These are phyloP conservation scores for Podaxis rugospora DNA, from an alignment of 768 basidiomycete species.

Conservation along the genomic window DNA sequence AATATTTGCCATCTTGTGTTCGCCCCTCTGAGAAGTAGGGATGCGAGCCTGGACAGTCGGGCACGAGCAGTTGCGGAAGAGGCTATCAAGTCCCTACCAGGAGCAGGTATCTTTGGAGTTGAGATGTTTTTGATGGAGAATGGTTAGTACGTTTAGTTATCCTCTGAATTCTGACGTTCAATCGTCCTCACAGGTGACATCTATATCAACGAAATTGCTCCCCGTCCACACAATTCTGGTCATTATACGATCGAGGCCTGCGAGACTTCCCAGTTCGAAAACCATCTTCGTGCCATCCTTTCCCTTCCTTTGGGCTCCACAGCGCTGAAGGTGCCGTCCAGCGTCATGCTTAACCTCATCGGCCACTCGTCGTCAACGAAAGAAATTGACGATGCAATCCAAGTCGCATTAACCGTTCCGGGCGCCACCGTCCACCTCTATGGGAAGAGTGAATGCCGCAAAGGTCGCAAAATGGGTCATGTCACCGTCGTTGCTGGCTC, in stretches of 20 bases:
- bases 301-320: constrained; percentile 88
- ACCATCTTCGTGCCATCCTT: constrained; percentile 93
- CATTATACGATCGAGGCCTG: constrained; percentile 99
- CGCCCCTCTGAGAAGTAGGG: constrained; percentile 69
- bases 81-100: constrained; percentile 73
- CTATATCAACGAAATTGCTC: constrained; percentile 95
- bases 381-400: constrained; percentile 50
- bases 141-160: constrained; percentile 45
- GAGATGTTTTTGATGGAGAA: constrained; percentile 95
- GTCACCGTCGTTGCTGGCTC: constrained; percentile 83
- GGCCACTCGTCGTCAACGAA: constrained; percentile 69
- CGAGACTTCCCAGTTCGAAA: constrained; percentile 94
- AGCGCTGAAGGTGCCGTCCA: constrained; percentile 77
- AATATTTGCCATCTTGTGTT: constrained; percentile 93
- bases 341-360: constrained; percentile 93
- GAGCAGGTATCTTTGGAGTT: constrained; percentile 95
- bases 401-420: constrained; percentile 60
- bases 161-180: neutral
- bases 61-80: constrained; percentile 76
- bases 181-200: constrained; percentile 49
- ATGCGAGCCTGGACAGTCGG: constrained; percentile 47
- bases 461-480: constrained; percentile 97
- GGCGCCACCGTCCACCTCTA: constrained; percentile 88
- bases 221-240: constrained; percentile 96
- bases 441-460: constrained; percentile 87